These are phyloP conservation scores for Tetratostichococcus sp. DNA, from an alignment of 139 green algal genomes.

Conservation along the genomic window DNA sequence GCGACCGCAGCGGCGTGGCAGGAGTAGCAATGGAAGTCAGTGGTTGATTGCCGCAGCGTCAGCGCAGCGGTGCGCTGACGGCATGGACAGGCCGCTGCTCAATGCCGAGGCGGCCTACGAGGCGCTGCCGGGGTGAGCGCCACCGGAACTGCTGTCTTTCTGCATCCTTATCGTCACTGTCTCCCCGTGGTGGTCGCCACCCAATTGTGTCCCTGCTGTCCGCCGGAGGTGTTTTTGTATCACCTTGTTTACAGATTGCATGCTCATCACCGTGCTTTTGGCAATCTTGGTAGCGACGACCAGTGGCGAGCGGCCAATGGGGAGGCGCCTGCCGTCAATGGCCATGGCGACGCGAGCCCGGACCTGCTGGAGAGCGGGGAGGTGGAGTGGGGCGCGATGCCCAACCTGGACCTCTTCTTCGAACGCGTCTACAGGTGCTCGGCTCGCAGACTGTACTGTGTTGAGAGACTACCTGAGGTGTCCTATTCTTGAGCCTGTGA, in stretches of 20 bases:
- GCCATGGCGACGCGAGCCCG: not conserved
- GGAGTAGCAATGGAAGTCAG: no score
- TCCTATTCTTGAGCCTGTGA: no score
- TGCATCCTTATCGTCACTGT: no score
- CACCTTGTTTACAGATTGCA: no score
- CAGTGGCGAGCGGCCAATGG: no score
- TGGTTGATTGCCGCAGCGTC: not conserved
- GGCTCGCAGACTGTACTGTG: not conserved
- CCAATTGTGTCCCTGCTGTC: not conserved
- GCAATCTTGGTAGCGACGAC: no score
- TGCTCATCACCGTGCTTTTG: no score
- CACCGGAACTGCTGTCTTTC: no score
- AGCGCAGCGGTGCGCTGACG: slow-evolving; percentile 60
- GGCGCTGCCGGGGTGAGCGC: slow-evolving; percentile 7
- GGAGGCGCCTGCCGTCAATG: no score
- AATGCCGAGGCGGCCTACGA: slow-evolving; percentile 16
- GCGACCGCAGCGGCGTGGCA: no score
- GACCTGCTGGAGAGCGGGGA: slow-evolving; percentile 13
- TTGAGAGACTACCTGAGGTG: no score
- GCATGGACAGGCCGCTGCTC: slow-evolving; percentile 33
- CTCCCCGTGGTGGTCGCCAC: not conserved
- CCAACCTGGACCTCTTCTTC: slow-evolving; percentile 87
- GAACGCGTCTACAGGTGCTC: slow-evolving; percentile 64
- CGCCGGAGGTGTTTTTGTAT: no score
- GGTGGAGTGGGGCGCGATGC: slow-evolving; percentile 58